Conservation (phyloP, 345 rosid species). For the Salix dunnii region DNA sequence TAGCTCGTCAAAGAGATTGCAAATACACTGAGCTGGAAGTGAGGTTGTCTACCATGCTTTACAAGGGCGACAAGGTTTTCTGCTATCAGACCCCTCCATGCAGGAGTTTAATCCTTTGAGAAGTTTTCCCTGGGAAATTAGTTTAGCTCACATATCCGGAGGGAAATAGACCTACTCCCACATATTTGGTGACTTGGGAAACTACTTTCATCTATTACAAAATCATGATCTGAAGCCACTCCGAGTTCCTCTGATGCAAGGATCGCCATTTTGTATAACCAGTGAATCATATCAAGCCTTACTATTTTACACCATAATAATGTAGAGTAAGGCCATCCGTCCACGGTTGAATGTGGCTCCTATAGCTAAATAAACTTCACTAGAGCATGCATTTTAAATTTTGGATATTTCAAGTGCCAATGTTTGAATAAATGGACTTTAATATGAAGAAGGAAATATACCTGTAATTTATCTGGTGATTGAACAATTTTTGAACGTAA, state of each 20-base stretch:
- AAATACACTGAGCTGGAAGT: neutral
- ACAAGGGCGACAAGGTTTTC: neutral
- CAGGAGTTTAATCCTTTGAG: neutral
- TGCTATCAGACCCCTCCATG: neutral
- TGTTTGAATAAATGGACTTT: neutral
- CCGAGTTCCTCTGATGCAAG: neutral
- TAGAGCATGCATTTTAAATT: neutral
- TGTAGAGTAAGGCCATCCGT: neutral
- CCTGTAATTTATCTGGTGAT: conserved; percentile 95
- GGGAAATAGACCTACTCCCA: neutral
- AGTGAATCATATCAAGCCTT: neutral
- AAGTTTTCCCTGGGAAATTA: neutral
- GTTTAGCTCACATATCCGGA: neutral
- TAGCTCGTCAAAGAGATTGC: neutral
- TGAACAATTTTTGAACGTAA: conserved; percentile 80
- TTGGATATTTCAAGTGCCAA: neutral
- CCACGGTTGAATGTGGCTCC: neutral
- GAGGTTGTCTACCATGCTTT: neutral
- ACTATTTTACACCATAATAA: neutral
- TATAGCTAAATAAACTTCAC: neutral
- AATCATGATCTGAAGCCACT: neutral
- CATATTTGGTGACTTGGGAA: neutral
- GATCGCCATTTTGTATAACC: neutral
- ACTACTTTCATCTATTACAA: neutral
- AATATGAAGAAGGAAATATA: conserved; percentile 14